Evolutionary conservation across 306 rosid genomes (phyloP).

Genomic region (Inga oerstediana): DNA sequence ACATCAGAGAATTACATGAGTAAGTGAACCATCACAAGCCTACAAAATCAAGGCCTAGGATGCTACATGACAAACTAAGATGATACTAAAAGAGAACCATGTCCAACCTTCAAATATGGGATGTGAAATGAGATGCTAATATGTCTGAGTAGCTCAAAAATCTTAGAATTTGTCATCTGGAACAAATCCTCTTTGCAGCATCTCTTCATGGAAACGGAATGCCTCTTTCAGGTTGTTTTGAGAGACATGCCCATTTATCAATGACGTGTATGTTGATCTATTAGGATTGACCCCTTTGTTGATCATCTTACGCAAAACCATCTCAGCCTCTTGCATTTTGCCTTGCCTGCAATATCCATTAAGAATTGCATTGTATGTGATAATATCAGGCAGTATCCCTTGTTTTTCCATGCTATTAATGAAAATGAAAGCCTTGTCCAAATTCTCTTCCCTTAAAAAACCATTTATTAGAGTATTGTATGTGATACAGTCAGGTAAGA

Average conservation of each 20-base stretch:
- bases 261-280: slow-evolving; percentile 68
- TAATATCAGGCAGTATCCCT: slow-evolving; percentile 65
- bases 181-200: slow-evolving; percentile 86
- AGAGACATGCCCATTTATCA: slow-evolving; percentile 85
- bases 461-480: slow-evolving; percentile 85
- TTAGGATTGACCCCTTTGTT: slow-evolving; percentile 78
- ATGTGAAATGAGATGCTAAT: slow-evolving; percentile 23
- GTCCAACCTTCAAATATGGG: slow-evolving; percentile 37
- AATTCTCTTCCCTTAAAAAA: slow-evolving; percentile 69
- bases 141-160: slow-evolving; percentile 12
- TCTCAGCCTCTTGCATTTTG: slow-evolving; percentile 79
- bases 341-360: slow-evolving; percentile 74
- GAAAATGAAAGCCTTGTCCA: slow-evolving; percentile 65
- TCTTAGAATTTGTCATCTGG: slow-evolving; percentile 85
- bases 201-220: slow-evolving; percentile 85
- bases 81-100: slow-evolving; percentile 14
- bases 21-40: slow-evolving; percentile 21
- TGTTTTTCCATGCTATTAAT: slow-evolving; percentile 69
- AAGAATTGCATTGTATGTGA: slow-evolving; percentile 75
- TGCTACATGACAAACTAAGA: slow-evolving; percentile 10
- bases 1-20: slow-evolving; percentile 1
- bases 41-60: slow-evolving; percentile 17
- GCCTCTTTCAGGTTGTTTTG: slow-evolving; percentile 85
- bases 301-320: slow-evolving; percentile 72
- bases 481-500: slow-evolving; percentile 72